Evolutionary conservation across 306 rosid genomes (phyloP).

Genomic region (Corylus heterophylla): DNA sequence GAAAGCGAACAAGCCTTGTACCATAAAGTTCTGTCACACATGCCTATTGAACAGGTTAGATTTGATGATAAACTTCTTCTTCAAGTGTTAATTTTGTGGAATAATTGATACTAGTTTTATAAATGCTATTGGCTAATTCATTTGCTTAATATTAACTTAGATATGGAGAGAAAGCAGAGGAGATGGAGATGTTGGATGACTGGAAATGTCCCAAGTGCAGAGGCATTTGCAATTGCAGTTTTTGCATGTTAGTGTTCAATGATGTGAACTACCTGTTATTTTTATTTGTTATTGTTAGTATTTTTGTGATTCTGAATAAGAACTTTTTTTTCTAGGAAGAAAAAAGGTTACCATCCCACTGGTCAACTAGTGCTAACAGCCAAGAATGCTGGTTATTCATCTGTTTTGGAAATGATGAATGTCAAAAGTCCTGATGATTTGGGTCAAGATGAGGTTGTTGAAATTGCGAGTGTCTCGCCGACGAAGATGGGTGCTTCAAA

Average conservation of each 20-base stretch:
- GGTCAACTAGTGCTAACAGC: conserved; percentile 51
- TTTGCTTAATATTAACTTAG: conserved; percentile 34
- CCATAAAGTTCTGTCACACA: conserved; percentile 50
- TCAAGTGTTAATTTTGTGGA: neutral
- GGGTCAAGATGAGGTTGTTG: conserved; percentile 20
- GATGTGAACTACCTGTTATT: neutral
- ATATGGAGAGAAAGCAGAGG: conserved; percentile 69
- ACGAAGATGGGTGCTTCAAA: conserved; percentile 13
- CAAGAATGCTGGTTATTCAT: conserved; percentile 56
- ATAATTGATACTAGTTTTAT: neutral
- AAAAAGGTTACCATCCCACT: conserved; percentile 64
- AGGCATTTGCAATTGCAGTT: conserved; percentile 75
- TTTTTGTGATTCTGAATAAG: conserved; percentile 20
- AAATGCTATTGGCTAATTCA: neutral
- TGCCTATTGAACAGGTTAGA: conserved; percentile 78
- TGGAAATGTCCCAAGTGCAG: conserved; percentile 86
- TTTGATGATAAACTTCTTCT: neutral
- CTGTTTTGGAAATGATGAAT: conserved; percentile 61
- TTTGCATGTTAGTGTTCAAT: conserved; percentile 55
- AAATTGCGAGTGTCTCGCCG: conserved; percentile 9
- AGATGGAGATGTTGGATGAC: conserved; percentile 32
- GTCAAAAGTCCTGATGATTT: conserved; percentile 26
- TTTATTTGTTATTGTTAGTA: neutral
- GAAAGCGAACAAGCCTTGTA: conserved; percentile 46
- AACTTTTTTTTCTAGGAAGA: conserved; percentile 51